Conservation (phyloP, 140 eudicot genomes). For the Cichorium intybus region DNA sequence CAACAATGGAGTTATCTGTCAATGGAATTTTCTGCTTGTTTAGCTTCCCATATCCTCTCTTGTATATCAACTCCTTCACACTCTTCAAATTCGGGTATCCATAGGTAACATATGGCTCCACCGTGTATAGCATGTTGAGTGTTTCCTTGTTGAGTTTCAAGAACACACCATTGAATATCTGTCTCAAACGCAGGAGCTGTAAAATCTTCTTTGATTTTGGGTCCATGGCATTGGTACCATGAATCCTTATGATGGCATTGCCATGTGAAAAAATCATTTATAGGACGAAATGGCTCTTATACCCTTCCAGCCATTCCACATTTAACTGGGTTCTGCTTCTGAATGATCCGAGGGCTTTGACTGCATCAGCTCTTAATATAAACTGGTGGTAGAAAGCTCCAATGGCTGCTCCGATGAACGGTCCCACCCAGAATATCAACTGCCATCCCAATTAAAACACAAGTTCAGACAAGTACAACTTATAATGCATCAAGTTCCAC, state of each 20-base stretch:
- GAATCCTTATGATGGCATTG: conserved; percentile 52
- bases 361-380: conserved; percentile 51
- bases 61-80: conserved; percentile 73
- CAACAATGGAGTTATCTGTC: conserved; percentile 68
- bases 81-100: conserved; percentile 86
- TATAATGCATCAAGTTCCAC: conserved; percentile 3
- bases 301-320: neutral
- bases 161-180: conserved; percentile 80
- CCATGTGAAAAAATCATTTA: neutral
- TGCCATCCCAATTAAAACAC: conserved; percentile 7
- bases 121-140: conserved; percentile 68
- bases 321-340: conserved; percentile 36
- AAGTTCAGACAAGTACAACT: conserved; percentile 3
- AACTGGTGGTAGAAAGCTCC: conserved; percentile 59
- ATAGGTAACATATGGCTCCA: too few species aligned
- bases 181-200: conserved; percentile 81
- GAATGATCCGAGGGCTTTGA: conserved; percentile 53
- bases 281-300: neutral
- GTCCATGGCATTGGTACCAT: conserved; percentile 80
- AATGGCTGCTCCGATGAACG: conserved; percentile 50
- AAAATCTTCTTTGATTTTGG: too few species aligned
- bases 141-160: conserved; percentile 77
- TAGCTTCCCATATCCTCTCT: conserved; percentile 76
- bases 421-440: conserved; percentile 68
- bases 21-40: too few species aligned